Evolutionary conservation across 176 grass and related monocot species (phyloP), one percentile per base, ranked within the genome.

Genomic region (Cenchrus americanus): DNA sequence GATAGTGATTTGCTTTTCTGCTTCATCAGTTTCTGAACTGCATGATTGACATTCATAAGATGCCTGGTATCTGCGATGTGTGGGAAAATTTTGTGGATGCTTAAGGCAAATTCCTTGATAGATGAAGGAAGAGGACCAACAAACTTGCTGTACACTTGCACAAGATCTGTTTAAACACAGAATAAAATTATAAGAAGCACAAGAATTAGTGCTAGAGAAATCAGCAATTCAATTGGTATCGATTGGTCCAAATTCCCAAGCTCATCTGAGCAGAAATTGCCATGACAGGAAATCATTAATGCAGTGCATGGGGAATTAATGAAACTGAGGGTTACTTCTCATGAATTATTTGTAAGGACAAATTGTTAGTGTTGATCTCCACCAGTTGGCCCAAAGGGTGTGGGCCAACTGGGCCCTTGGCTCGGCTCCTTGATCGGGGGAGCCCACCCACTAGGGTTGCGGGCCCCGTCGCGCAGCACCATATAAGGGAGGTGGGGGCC

Each of bases 1-100:
- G 96, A 98, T 47, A 98, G 71, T 75, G 96, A 93, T 94, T 88
- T 98, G 85, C 96, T 93, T 86, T 83, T 95, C 24, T 82, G 82
- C 51, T 67, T 93, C 93, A 98, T 95, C 68, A 92, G 74, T 85
- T 32, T 69, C 52, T 93, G 91, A 82, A 95, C 80, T 60, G 48
- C 76, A 66, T 78, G 62, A 52, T 68, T 86, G 22, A 75, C 76
- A 78, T 90, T 93, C 73, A 98, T 69, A 82, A 98, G 89, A 87
- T 95, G 87, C 73, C 90, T 95, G 75, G 96, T 98, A 79, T 98
- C 96, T 78, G 87, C 82, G 8, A 98, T 77, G 64, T 92, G 27
- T 65, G 96, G 93, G 68, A 95, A 98, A 19, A 82, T 61, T 76
- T 90, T 86, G 86, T 98, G 91, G 85, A 98, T 82, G 57, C 74